phyloP scores from a whole-genome alignment of 1,139 yeast species.

The Saccharomycopsis crataegensis region DNA sequence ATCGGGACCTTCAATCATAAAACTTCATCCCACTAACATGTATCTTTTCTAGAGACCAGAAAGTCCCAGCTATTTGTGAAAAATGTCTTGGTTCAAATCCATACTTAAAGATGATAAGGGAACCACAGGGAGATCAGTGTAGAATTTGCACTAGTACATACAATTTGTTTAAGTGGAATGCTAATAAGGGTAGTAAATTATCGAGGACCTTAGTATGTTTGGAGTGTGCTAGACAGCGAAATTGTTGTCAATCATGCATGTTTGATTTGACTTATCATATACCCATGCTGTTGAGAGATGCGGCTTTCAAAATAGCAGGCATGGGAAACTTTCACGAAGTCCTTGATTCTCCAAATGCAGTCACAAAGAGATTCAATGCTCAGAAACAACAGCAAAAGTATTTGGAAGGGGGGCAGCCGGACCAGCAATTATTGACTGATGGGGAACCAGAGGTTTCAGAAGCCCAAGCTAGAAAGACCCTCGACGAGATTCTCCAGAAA shows the following conservation, averaged over 20 bases:
- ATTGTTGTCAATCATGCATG: constrained; percentile 87
- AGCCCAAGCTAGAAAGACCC: constrained; percentile 31
- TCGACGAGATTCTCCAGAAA: constrained; percentile 32
- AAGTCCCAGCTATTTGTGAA: constrained; percentile 60
- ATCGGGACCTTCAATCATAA: no score
- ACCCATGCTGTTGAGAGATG: constrained; percentile 71
- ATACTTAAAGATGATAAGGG: constrained; percentile 64
- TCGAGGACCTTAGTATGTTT: constrained; percentile 57
- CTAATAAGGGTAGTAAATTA: constrained; percentile 30
- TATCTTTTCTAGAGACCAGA: background rate
- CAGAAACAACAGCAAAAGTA: constrained; percentile 37
- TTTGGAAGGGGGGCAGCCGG: constrained; percentile 22
- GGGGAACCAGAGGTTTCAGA: constrained; percentile 32
- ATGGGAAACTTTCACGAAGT: constrained; percentile 34
- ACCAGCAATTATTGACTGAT: constrained; percentile 21
- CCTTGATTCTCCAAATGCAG: constrained; percentile 39
- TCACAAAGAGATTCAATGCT: constrained; percentile 48
- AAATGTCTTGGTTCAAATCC: constrained; percentile 62
- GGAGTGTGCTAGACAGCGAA: constrained; percentile 70
- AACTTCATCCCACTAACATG: no score
- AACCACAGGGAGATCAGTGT: constrained; percentile 68
- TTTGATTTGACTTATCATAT: constrained; percentile 74
- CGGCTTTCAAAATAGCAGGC: constrained; percentile 72
- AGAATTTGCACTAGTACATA: constrained; percentile 79
- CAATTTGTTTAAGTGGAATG: constrained; percentile 70